Evolutionary conservation across 805 yeast species (phyloP).

Genomic region (Candida arabinofermentans): DNA sequence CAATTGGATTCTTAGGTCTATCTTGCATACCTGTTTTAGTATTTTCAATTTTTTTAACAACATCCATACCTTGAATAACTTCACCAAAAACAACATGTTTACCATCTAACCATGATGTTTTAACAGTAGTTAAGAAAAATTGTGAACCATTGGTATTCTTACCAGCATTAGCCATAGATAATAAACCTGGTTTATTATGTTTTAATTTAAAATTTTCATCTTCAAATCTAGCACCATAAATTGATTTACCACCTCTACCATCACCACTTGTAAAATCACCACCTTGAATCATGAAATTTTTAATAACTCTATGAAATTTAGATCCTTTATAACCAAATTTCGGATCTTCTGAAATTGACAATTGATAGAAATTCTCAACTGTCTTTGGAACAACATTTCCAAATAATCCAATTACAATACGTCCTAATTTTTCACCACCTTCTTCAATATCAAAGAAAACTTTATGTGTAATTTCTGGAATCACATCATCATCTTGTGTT

Average conservation of each 20-base stretch:
- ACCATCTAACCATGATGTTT: constrained; percentile 89
- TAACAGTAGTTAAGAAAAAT: constrained; percentile 90
- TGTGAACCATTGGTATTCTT: constrained; percentile 86
- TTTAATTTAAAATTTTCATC: constrained; percentile 67
- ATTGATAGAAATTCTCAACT: constrained; percentile 80
- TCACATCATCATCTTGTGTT: constrained; percentile 6
- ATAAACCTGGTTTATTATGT: constrained; percentile 64
- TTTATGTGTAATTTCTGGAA: constrained; percentile 62
- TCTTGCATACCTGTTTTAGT: constrained; percentile 70
- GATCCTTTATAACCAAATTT: constrained; percentile 58
- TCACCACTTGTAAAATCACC: constrained; percentile 71
- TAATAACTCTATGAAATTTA: constrained; percentile 69
- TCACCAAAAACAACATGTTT: constrained; percentile 96
- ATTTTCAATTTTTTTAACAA: constrained; percentile 68
- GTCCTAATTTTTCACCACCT: constrained; percentile 66
- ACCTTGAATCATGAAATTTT: constrained; percentile 74
- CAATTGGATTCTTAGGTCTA: constrained; percentile 63
- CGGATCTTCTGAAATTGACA: constrained; percentile 73
- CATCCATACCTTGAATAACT: constrained; percentile 83
- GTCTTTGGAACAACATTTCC: constrained; percentile 88
- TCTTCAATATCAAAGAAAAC: constrained; percentile 84
- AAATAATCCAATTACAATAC: constrained; percentile 81
- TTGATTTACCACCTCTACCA: constrained; percentile 74
- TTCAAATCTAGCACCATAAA: constrained; percentile 61
- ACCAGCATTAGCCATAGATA: constrained; percentile 82